phyloP scores from a whole-genome alignment of 345 rosid genomes.

The Heritiera littoralis region DNA sequence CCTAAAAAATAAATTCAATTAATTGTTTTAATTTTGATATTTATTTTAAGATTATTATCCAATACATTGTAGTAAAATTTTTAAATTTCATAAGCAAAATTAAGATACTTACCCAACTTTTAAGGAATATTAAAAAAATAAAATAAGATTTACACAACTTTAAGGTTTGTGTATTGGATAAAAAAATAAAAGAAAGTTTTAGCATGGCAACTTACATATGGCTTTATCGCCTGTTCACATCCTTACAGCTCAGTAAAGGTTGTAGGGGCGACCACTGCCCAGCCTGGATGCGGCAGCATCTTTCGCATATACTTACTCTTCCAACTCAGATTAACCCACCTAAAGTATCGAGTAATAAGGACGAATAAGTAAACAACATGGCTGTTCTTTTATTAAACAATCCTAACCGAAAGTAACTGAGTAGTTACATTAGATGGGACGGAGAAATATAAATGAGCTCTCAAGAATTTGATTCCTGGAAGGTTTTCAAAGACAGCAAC shows the following conservation, averaged over 20 bases:
- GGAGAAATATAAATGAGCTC: background rate
- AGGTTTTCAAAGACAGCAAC: background rate
- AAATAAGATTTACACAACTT: too few species aligned
- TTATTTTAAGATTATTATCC: too few species aligned
- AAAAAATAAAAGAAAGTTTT: too few species aligned
- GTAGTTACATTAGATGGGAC: background rate
- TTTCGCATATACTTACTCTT: background rate
- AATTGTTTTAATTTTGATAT: too few species aligned
- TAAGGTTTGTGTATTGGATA: too few species aligned
- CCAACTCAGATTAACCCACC: background rate
- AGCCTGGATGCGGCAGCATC: background rate
- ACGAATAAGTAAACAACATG: background rate
- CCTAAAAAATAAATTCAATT: too few species aligned
- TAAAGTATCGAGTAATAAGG: background rate
- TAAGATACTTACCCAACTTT: too few species aligned
- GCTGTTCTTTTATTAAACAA: background rate
- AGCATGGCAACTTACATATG: background rate
- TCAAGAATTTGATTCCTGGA: background rate
- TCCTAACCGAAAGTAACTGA: background rate
- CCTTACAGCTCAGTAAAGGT: constrained; percentile 6
- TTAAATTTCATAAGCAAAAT: too few species aligned
- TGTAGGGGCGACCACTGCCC: constrained; percentile 11
- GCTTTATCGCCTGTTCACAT: background rate
- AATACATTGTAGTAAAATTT: too few species aligned
- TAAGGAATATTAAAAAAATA: too few species aligned